Percentiles rank a stretch among this genome's conserved stretches.
Conservation (phyloP, 1,284 basidiomycete genomes). For the Ustanciosporium gigantosporum region DNA sequence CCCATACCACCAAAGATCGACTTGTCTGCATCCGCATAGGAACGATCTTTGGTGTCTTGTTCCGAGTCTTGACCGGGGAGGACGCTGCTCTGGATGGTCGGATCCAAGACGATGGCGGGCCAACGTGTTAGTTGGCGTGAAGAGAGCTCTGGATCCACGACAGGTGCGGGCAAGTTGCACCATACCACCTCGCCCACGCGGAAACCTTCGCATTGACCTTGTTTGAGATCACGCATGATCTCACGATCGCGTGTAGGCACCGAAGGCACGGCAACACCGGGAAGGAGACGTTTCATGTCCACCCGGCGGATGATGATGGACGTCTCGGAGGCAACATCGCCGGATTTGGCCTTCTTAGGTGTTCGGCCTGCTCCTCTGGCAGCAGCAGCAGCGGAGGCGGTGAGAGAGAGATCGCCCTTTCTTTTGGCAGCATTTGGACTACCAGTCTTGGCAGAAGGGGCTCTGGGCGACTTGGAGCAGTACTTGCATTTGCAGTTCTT, state of each 20-base stretch:
- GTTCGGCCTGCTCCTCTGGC: not conserved
- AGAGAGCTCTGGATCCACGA: constrained; percentile 12
- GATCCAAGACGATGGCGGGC: constrained; percentile 33
- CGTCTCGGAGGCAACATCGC: constrained; percentile 1
- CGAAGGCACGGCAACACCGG: constrained; percentile 27
- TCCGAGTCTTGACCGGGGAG: constrained; percentile 3
- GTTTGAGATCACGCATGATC: constrained; percentile 17
- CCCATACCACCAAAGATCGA: not conserved
- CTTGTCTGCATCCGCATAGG: not conserved
- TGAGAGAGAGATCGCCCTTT: not conserved
- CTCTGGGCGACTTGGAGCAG: constrained; percentile 24
- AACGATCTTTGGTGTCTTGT: not conserved
- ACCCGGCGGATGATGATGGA: constrained; percentile 21
- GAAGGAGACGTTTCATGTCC: constrained; percentile 24
- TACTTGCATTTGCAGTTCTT: constrained; percentile 44
- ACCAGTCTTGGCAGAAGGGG: constrained; percentile 5
- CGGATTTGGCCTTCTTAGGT: not conserved
- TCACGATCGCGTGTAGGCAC: constrained; percentile 32
- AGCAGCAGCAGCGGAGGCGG: constrained; percentile 12
- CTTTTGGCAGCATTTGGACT: not conserved
- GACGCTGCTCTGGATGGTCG: constrained; percentile 5
- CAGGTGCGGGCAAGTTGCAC: constrained; percentile 23
- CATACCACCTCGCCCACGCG: constrained; percentile 39
- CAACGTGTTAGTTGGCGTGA: constrained; percentile 16
- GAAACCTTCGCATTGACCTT: constrained; percentile 38